Conservation (phyloP, 768 basidiomycete species). For the Lanmaoa pseudosensibilis region DNA sequence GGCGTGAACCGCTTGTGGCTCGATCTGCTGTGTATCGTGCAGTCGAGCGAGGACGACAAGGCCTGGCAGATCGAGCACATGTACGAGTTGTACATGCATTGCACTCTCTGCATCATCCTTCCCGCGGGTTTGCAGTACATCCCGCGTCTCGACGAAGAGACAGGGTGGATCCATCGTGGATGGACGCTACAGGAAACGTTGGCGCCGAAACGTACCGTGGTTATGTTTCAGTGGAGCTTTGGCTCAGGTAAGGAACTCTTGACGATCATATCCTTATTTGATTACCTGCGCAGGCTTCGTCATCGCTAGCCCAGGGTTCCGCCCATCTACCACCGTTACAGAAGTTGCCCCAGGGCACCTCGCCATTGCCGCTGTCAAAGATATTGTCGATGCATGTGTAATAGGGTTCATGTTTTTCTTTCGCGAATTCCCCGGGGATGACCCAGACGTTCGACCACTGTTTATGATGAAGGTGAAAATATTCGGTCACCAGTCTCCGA, state of each 20-base stretch:
- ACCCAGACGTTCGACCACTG: background rate
- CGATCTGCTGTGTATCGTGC: background rate
- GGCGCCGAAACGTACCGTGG: background rate
- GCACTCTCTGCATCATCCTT: background rate
- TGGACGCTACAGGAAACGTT: constrained; percentile 2
- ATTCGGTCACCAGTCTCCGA: background rate
- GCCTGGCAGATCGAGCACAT: constrained; percentile 2
- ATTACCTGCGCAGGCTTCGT: background rate
- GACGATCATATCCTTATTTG: no score
- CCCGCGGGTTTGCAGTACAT: background rate
- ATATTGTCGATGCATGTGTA: constrained; percentile 1
- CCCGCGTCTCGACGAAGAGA: background rate
- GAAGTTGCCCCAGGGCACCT: background rate
- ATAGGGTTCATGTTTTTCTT: background rate
- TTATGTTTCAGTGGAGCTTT: background rate
- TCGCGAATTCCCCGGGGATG: background rate
- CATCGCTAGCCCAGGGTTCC: background rate
- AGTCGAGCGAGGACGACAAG: background rate
- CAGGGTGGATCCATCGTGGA: background rate
- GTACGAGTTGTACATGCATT: background rate
- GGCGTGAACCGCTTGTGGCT: background rate
- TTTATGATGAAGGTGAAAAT: background rate
- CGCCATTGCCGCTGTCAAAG: background rate
- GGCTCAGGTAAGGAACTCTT: background rate
- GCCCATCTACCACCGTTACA: background rate